Evolutionary conservation across 768 basidiomycete species (phyloP).

Genomic region (Lentinus tigrinus): DNA sequence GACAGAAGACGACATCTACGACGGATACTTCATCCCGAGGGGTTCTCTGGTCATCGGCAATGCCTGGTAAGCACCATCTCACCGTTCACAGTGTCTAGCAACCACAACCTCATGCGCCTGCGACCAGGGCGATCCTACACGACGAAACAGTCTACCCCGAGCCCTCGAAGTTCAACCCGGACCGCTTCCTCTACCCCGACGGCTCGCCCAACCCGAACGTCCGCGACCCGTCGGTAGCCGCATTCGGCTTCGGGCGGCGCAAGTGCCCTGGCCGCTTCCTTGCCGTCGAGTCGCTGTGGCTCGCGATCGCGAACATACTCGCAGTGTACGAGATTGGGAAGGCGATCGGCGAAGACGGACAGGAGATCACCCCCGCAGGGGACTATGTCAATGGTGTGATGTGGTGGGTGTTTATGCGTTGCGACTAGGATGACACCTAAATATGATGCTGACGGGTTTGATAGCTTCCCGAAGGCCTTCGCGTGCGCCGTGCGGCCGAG

Average conservation of each 20-base stretch:
- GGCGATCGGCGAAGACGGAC: slow-evolving; percentile 17
- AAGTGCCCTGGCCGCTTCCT: slow-evolving; percentile 19
- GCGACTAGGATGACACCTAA: no score
- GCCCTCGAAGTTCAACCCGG: slow-evolving; percentile 13
- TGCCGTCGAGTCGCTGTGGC: slow-evolving; percentile 19
- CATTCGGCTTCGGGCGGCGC: slow-evolving; percentile 20
- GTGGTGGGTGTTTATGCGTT: slow-evolving; percentile 20
- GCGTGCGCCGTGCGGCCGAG: not conserved
- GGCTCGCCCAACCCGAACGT: slow-evolving; percentile 1
- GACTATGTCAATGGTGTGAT: slow-evolving; percentile 32
- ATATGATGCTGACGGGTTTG: no score
- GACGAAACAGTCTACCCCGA: not conserved
- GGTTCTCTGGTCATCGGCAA: slow-evolving; percentile 13
- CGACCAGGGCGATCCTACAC: not conserved
- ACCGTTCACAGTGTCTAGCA: no score
- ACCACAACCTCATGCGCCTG: not conserved
- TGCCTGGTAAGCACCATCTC: slow-evolving; percentile 1
- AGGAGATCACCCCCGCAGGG: slow-evolving; percentile 27
- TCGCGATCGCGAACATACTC: slow-evolving; percentile 20
- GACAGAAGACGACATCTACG: slow-evolving; percentile 12
- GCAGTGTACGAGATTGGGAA: slow-evolving; percentile 19
- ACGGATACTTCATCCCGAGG: slow-evolving; percentile 7
- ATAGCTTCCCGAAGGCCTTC: not conserved
- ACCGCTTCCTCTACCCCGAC: slow-evolving; percentile 7
- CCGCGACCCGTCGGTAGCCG: slow-evolving; percentile 2